Evolutionary conservation across 805 yeast species (phyloP).

Genomic region (Saturnispora ahearnii): DNA sequence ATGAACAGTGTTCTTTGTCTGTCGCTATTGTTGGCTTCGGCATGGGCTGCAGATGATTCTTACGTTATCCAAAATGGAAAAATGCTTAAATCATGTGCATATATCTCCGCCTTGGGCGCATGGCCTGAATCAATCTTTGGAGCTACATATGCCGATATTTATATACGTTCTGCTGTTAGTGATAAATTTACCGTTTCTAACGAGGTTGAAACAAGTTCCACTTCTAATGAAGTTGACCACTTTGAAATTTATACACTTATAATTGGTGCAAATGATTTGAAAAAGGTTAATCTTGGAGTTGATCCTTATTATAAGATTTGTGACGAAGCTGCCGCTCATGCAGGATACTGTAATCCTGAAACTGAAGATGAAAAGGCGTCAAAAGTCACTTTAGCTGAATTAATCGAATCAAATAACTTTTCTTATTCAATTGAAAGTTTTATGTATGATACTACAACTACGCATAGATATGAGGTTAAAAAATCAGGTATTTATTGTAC

Average conservation of each 20-base stretch:
- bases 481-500: slow-evolving; percentile 23
- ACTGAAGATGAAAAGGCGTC: not conserved
- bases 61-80: too few relatives aligned
- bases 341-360: not conserved
- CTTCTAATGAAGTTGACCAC: too few relatives aligned
- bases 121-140: not conserved
- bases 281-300: not conserved
- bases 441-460: slow-evolving; percentile 6
- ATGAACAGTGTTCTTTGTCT: too few relatives aligned
- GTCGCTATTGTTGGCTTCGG: too few relatives aligned
- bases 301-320: not conserved
- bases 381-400: slow-evolving; percentile 14
- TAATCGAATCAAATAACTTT: slow-evolving; percentile 14
- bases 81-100: not conserved
- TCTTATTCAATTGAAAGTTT: slow-evolving; percentile 15
- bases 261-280: not conserved
- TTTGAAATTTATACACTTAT: not conserved
- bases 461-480: slow-evolving; percentile 14
- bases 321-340: not conserved
- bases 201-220: not conserved
- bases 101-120: not conserved
- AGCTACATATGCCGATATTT: not conserved
- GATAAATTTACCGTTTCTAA: not conserved
- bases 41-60: too few relatives aligned
- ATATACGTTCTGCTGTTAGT: not conserved